Evolutionary conservation across 2,329 filamentous ascomycete species (phyloP).

Genomic region (Sarocladiaceae sp.): DNA sequence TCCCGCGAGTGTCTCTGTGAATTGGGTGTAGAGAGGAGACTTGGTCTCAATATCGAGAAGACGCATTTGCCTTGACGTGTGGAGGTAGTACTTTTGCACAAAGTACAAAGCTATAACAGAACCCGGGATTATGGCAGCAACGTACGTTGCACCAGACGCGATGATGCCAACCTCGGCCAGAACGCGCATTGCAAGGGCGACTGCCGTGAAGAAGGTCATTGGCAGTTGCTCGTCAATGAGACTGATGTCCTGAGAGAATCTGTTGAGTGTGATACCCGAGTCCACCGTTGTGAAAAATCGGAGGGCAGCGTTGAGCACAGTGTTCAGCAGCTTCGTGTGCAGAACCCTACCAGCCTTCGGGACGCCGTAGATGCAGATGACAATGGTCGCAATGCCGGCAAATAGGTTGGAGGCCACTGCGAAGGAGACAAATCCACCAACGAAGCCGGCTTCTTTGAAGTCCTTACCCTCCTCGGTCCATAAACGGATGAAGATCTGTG

Average conservation of each 20-base stretch:
- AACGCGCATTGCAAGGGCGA: neutral
- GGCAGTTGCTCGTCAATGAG: constrained; percentile 32
- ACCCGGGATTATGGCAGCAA: constrained; percentile 35
- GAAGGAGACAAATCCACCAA: constrained; percentile 24
- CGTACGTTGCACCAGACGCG: constrained; percentile 18
- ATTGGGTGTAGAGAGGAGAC: constrained; percentile 43
- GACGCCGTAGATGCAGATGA: constrained; percentile 18
- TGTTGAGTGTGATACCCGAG: constrained; percentile 27
- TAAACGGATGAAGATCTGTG: constrained; percentile 33
- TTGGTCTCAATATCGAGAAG: constrained; percentile 45
- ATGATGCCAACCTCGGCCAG: constrained; percentile 18
- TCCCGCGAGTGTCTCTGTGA: constrained; percentile 41
- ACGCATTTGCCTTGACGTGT: constrained; percentile 45
- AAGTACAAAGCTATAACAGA: constrained; percentile 33
- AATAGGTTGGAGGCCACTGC: constrained; percentile 5
- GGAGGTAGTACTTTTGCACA: constrained; percentile 43
- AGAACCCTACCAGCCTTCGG: constrained; percentile 14
- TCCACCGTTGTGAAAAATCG: constrained; percentile 29
- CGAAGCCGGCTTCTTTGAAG: constrained; percentile 18
- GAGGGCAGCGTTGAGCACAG: constrained; percentile 23
- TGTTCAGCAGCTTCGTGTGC: constrained; percentile 16
- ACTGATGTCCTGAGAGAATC: constrained; percentile 33
- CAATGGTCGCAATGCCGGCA: constrained; percentile 10
- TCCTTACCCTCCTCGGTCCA: constrained; percentile 25
- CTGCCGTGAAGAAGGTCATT: constrained; percentile 2